These are phyloP conservation scores for Phytophthora sp. DNA, from an alignment of 352 stramenopile species.

Conservation along the genomic window DNA sequence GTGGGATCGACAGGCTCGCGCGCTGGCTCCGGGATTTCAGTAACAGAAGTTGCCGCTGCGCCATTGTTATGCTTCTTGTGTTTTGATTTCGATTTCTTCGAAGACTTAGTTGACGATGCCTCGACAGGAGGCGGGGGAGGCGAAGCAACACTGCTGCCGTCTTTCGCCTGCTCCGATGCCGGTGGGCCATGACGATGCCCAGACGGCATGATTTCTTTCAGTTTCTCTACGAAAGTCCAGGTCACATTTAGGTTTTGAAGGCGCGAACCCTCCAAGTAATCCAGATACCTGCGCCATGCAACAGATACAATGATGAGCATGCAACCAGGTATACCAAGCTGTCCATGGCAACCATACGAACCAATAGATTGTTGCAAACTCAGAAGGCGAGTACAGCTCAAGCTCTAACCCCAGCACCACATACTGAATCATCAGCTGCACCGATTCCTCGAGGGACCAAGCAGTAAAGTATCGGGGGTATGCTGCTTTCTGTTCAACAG, in stretches of 20 bases:
- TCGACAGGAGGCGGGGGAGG: conserved; percentile 5
- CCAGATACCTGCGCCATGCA: conserved; percentile 62
- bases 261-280: conserved; percentile 85
- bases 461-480: conserved; percentile 86
- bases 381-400: conserved; percentile 75
- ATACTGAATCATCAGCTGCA: conserved; percentile 83
- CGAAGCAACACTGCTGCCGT: conserved; percentile 10
- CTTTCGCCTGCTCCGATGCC: conserved; percentile 7
- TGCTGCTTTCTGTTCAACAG: conserved; percentile 56
- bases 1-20: conserved; percentile 42
- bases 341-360: conserved; percentile 24
- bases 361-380: conserved; percentile 83
- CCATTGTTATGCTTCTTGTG: conserved; percentile 45
- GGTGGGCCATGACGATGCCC: conserved; percentile 14
- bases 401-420: conserved; percentile 77
- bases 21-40: neutral
- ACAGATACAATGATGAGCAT: conserved; percentile 3
- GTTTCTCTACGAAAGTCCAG: conserved; percentile 84
- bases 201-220: conserved; percentile 69
- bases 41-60: neutral
- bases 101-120: conserved; percentile 21
- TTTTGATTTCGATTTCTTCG: conserved; percentile 47
- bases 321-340: neutral
- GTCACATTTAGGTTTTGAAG: conserved; percentile 84
- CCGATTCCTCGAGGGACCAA: conserved; percentile 78